These are phyloP conservation scores for Maudiozyma humilis DNA, from an alignment of 1,139 yeast genomes.

Conservation along the genomic window DNA sequence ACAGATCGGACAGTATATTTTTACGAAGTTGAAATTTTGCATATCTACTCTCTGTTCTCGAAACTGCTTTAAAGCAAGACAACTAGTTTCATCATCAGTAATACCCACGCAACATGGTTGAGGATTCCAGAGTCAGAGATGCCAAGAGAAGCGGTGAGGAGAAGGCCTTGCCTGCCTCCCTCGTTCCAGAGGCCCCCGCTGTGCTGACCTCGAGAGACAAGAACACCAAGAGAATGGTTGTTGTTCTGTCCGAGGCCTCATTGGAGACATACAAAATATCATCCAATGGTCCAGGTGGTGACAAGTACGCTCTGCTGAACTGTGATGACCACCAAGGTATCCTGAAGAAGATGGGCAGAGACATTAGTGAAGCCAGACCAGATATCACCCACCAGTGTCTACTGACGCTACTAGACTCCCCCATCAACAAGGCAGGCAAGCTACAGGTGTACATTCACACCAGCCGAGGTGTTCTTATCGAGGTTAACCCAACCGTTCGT, in stretches of 20 bases:
- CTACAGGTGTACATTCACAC: conserved; percentile 94
- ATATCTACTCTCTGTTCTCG: too few relatives aligned
- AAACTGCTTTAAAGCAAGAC: too few relatives aligned
- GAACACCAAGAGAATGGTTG: conserved; percentile 73
- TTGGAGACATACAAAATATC: conserved; percentile 87
- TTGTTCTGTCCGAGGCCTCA: conserved; percentile 90
- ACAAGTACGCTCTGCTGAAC: conserved; percentile 83
- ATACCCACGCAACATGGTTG: conserved; percentile 30
- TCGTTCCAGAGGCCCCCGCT: conserved; percentile 78
- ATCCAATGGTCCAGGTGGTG: conserved; percentile 72
- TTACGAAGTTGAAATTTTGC: too few relatives aligned
- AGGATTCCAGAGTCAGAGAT: conserved; percentile 39
- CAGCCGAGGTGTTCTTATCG: conserved; percentile 87
- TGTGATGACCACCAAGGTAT: conserved; percentile 98
- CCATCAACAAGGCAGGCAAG: conserved; percentile 94
- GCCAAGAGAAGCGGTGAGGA: conserved; percentile 34
- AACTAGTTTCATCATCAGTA: too few relatives aligned
- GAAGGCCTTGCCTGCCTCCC: conserved; percentile 51
- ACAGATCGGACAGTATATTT: too few relatives aligned
- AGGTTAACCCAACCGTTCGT: conserved; percentile 92
- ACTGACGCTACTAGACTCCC: conserved; percentile 85
- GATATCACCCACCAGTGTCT: conserved; percentile 96
- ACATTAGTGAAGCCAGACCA: conserved; percentile 95
- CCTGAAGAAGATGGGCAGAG: conserved; percentile 90
- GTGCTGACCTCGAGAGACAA: conserved; percentile 79